Evolutionary conservation across 2,329 filamentous ascomycete genomes (phyloP), one percentile per base, ranked within the genome.

Genomic region (Calonectria leucothoes): DNA sequence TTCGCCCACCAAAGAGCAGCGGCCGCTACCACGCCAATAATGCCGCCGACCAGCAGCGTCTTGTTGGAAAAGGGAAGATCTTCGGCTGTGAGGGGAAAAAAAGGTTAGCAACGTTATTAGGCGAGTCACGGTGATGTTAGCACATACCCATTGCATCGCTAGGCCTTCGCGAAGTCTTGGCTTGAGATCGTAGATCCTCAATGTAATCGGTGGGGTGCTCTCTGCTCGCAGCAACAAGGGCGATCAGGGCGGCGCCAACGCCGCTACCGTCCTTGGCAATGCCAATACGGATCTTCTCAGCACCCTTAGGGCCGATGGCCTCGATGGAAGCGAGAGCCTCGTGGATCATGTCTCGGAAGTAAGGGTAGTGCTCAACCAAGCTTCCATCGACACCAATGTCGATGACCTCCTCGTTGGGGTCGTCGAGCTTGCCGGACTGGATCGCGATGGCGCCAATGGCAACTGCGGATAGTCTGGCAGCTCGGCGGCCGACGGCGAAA

Each of bases 351-450:
- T 94, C 93, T 77, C 97, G 93, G 86, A 98, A 99, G 81, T 93
- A 93, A 11, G 97, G 97, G 84, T 98, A 98, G 86, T 98, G 97
- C 85, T 98, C 97, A 3, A 98, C 95, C 67, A 99, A 88, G 82
- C 93, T 96, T 77, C 97, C 97, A 82, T 99, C 97, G 2, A 98
- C 96, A 80, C 97, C 97, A 79, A 99, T 92, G 82, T 99, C 97
- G 70, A 94, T 87, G 31, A 97, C 90, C 66, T 96, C 91, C 57
- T 95, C 93, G 15, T 91, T 89, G 23, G 88, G 83, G 65, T 91
- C 85, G 27, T 86, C 81, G 51, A 98, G 88, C 82, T 93, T 93
- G 74, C 93, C 94, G 5, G 95, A 95, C 77, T 95, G 91, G 63
- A 98, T 88, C 45, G 98, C 91, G 64, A 98, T 91, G 65, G 94